Evolutionary conservation across 345 rosid genomes (phyloP), one percentile per base, ranked within the genome.

Genomic region (Limnanthes douglasii): DNA sequence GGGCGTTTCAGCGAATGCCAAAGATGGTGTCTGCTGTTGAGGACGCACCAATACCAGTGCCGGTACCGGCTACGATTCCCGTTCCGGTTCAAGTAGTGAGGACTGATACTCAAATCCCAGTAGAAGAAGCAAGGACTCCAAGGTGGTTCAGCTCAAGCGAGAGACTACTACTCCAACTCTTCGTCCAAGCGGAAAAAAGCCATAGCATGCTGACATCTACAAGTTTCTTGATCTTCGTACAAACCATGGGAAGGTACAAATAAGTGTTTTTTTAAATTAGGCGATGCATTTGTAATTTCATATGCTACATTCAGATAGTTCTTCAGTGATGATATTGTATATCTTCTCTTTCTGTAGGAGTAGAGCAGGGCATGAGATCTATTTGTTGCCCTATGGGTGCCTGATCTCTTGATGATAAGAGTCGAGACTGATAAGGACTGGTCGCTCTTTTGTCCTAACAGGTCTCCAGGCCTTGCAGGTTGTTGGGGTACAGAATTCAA

Each of bases 341-440:
- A 8, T 37, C 37, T 8, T 1, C 23, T 10, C 30, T 18, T 34
- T 37, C n/a, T n/a, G 39, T 14, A 6, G 96, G 94, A 85, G 49
- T 93, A 85, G 48, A 63, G 80, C 31, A 75, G 94, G 3, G 90
- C 96, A 36, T 64, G 93, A 26, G 96, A 85, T 59, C 61, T 85
- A 43, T 80, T 85, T 50, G 76, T 48, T 64, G 80, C 83, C 15
- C 90, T 85, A 11, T 85, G 96, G 96, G 69, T 85, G 2, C 96
- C 90, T 34, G 90, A 85, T 72, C 80, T 85, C 8, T 85, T 85
- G 38, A 85, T 85, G 96, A 68, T 79, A 54, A 73, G 93, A 54
- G 93, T 80, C 33, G 82, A 71, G 46, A 61, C 62, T 51, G 62
- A 74, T 61, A 85, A 74, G 6, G 33, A 29, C 4, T 85, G 96